Evolutionary conservation across 163 green algal genomes (phyloP), one percentile per base, ranked within the genome.

Genomic region (Coccomyxa subellipsoidea): DNA sequence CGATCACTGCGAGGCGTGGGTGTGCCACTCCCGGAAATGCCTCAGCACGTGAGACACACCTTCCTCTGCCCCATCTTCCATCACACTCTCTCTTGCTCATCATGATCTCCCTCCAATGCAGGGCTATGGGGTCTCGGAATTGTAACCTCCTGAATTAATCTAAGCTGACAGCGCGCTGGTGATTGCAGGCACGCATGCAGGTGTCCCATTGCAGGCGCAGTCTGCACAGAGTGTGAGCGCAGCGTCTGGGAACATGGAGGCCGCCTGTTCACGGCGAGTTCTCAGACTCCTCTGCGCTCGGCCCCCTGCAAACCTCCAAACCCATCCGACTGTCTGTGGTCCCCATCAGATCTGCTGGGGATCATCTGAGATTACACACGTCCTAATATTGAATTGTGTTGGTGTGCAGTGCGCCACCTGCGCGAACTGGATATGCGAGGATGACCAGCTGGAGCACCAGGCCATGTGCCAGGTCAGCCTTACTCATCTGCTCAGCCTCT

Each of bases 401-500:
- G 23, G 53, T 29, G 7, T 79, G 54, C 80, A 82, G 78, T 84
- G 83, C 80, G 75, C 71, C 5, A 69, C 76, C 12, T 83, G 77
- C 76, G 72, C 84, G 38, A 87, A 82, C 79, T 87, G 79, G 83
- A 87, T 85, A 31, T 87, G 83, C 85, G 83, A 87, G 59, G 83
- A 87, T 79, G 80, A 85, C 38, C 83, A 87, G 38, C 84, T 87
- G 72, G 83, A 87, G 79, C 83, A 87, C 78, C 83, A 87, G 37
- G 83, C 83, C 36, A 87, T 80, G 54, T 87, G 83, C 72, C 83
- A 87, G 81, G 77, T 86, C 9, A n/a, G 54, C 73, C 37, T 81
- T 47, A 34, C 71, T 81, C 47, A 81, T 47, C 77, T 81, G 77
- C 47, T 81, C 39, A 34, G 40, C 38, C 18, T 12, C 35, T 40